Base-by-base conservation (phyloP, 2,329 filamentous ascomycete genomes). In the Periconia macrospinosa region DNA sequence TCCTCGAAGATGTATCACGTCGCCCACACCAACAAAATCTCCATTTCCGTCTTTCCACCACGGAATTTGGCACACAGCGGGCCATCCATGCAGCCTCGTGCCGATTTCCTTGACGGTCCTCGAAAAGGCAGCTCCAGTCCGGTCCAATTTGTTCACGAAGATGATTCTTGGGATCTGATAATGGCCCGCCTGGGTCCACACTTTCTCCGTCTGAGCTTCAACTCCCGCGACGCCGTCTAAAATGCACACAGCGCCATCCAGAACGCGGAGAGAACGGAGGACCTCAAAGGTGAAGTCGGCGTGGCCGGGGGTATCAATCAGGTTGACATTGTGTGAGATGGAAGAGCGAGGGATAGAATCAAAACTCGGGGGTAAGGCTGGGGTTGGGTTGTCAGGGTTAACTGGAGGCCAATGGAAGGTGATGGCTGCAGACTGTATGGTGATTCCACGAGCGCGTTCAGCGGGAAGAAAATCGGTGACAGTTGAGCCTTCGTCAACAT, bases 271-370 rank as follows among this genome's bases (percentile, higher is more conserved):
- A 30, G 93, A 97, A 13, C 94, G 86, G 60, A 97, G 83, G 2
- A 97, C 94, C 72, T 99, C 94, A 67, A 97, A 97, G 0, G 93
- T 92, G 66, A 99, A 99, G 72, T 99, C 94, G 19, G 95, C 92
- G 69, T 99, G 94, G 1, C 94, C 94, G 2, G 94, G 94, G 0
- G 94, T 97, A 71, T 99, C 94, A 55, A 99, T 97, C 18, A 73
- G 63, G 49, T 73, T 73, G 50, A 70, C 61, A 35, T 72, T 74
- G 70, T 93, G 86, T 1, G 84, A 73, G 7, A 77, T 71, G 7
- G 77, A 75, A 44, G 82, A 86, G 51, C 76, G 77, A 8, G 84
- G 74, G 9, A 60, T 52, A 7, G 54, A 54, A 6, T 69, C 63
- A 50, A 67, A 67, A 6, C 62, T 58, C 37, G 56, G 0, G 71